Percentiles rank a stretch among this genome's conserved stretches.
Conservation (phyloP, 2,329 filamentous ascomycete genomes). For the Podosphaera aphanis region DNA sequence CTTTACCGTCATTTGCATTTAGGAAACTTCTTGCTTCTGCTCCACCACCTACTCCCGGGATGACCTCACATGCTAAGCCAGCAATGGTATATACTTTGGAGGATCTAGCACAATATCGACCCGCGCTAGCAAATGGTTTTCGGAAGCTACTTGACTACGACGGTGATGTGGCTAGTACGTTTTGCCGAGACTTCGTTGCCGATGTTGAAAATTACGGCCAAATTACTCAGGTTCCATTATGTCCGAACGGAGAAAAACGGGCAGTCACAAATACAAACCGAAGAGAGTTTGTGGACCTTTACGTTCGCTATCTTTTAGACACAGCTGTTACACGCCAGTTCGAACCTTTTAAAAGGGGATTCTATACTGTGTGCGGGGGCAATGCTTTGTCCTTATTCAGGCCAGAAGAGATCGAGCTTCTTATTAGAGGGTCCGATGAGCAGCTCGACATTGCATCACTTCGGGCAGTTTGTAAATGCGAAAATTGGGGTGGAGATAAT, state of each 20-base stretch:
- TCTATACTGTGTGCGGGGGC: conserved; percentile 76
- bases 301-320: conserved; percentile 61
- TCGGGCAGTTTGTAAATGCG: conserved; percentile 55
- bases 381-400: conserved; percentile 73
- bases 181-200: conserved; percentile 61
- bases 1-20: conserved; percentile 72
- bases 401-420: conserved; percentile 74
- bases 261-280: conserved; percentile 68
- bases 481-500: conserved; percentile 44
- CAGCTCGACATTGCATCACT: conserved; percentile 55
- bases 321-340: conserved; percentile 59
- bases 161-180: conserved; percentile 58
- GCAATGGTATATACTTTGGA: conserved; percentile 53
- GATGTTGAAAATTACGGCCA: conserved; percentile 58
- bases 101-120: conserved; percentile 64
- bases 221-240: conserved; percentile 42
- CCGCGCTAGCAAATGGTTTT: conserved; percentile 51
- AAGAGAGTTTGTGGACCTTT: conserved; percentile 67
- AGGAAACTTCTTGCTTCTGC: conserved; percentile 63
- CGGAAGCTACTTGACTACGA: conserved; percentile 59
- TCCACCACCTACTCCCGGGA: conserved; percentile 32
- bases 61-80: conserved; percentile 31
- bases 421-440: conserved; percentile 69
- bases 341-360: conserved; percentile 80
- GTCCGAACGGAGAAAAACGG: conserved; percentile 43